Conservation (phyloP, 768 basidiomycete genomes). For the Auricularia auricula-judae region DNA sequence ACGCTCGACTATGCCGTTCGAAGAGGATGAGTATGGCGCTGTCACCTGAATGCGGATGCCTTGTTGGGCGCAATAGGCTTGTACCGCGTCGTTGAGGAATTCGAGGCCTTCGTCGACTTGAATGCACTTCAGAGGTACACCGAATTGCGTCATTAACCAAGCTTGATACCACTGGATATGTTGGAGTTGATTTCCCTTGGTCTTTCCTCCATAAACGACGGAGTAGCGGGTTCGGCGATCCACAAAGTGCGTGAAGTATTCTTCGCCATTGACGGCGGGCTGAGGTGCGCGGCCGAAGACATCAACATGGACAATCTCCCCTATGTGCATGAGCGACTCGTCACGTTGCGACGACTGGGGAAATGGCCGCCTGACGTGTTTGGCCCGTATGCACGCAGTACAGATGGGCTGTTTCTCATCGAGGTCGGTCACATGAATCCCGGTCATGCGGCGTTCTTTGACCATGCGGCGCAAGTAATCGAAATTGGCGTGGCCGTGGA, state of each 20-base stretch:
- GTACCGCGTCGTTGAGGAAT: slow-evolving; percentile 10
- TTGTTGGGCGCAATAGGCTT: slow-evolving; percentile 7
- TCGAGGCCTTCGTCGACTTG: slow-evolving; percentile 17
- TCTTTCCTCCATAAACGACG: not conserved
- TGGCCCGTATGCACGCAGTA: not conserved
- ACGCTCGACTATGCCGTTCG: slow-evolving; percentile 23
- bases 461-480: not conserved
- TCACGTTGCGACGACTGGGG: not conserved
- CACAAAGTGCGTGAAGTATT: slow-evolving; percentile 8
- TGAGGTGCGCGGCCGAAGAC: slow-evolving; percentile 6
- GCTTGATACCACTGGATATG: slow-evolving; percentile 6
- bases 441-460: not conserved
- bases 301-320: slow-evolving; percentile 3
- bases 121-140: slow-evolving; percentile 7
- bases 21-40: slow-evolving; percentile 25
- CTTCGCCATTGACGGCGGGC: not conserved
- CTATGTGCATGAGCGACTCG: not conserved
- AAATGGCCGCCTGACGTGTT: not conserved
- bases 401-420: not conserved
- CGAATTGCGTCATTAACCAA: slow-evolving; percentile 5
- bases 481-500: not conserved
- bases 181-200: slow-evolving; percentile 3
- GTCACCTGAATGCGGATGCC: slow-evolving; percentile 15
- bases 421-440: not conserved
- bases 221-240: slow-evolving; percentile 6